phyloP scores from a whole-genome alignment of 2,329 filamentous ascomycete genomes.

The Epichloe typhina region DNA sequence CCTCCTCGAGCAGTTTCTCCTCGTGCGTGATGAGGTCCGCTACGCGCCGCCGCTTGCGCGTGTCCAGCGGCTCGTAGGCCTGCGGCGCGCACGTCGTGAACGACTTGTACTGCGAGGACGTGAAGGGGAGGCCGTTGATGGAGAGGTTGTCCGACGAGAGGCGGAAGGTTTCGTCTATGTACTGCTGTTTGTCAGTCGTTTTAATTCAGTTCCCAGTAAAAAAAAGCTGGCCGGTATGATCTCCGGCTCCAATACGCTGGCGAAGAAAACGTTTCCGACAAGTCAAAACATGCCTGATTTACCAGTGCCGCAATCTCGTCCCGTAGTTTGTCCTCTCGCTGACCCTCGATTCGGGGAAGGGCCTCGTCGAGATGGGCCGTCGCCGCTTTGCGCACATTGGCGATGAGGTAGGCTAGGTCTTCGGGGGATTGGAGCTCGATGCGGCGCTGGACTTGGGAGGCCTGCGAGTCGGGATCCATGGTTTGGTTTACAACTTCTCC shows the following conservation, averaged over 20 bases:
- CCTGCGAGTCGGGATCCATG: constrained; percentile 23
- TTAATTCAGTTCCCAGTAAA: no score
- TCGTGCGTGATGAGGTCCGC: constrained; percentile 49
- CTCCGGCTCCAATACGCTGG: no score
- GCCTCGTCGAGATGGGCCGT: constrained; percentile 52
- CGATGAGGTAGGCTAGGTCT: constrained; percentile 57
- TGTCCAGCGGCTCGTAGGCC: constrained; percentile 47
- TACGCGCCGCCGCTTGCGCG: constrained; percentile 42
- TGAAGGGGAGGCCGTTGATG: constrained; percentile 47
- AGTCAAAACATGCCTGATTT: constrained; percentile 32
- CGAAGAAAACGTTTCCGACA: neutral
- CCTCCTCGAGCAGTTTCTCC: constrained; percentile 50
- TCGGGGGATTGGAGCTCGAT: constrained; percentile 70
- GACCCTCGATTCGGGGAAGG: constrained; percentile 48
- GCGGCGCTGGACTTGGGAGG: constrained; percentile 46
- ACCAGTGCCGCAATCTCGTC: constrained; percentile 46
- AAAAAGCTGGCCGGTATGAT: no score
- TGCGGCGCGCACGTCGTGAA: constrained; percentile 16
- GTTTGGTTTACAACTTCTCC: neutral
- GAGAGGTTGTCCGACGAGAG: constrained; percentile 45
- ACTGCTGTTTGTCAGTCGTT: constrained; percentile 25
- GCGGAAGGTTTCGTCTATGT: constrained; percentile 47
- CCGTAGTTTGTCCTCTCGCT: constrained; percentile 42
- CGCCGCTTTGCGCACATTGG: constrained; percentile 56
- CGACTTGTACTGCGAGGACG: constrained; percentile 23